These are phyloP conservation scores for Cryptosporidium sp. DNA, from an alignment of 169 alveolate species.

Conservation along the genomic window DNA sequence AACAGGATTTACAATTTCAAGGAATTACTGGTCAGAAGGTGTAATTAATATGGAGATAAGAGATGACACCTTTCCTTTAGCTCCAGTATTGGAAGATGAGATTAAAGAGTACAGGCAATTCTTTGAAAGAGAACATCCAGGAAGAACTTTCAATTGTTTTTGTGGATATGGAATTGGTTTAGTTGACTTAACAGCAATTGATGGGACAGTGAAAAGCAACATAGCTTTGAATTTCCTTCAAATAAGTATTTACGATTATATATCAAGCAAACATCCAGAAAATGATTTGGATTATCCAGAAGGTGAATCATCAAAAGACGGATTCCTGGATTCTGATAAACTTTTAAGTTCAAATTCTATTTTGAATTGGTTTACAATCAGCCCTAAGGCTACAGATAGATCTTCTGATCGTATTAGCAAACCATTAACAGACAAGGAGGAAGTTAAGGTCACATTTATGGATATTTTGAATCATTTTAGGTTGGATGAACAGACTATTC, in stretches of 20 bases:
- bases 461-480: conserved; percentile 43
- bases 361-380: conserved; percentile 61
- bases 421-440: background rate
- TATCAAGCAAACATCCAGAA: background rate
- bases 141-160: conserved; percentile 66
- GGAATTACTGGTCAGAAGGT: conserved; percentile 52
- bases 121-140: conserved; percentile 67
- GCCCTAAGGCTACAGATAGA: conserved; percentile 27
- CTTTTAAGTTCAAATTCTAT: conserved; percentile 31
- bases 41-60: conserved; percentile 26
- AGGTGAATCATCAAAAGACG: background rate
- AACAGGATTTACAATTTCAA: conserved; percentile 55
- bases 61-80: conserved; percentile 48
- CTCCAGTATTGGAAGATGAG: conserved; percentile 47
- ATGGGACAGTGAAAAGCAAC: conserved; percentile 17
- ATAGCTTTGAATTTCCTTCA: conserved; percentile 40
- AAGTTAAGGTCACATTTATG: background rate
- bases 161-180: conserved; percentile 32
- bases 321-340: conserved; percentile 5
- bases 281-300: background rate
- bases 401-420: background rate
- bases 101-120: conserved; percentile 17
- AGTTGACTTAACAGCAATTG: conserved; percentile 53
- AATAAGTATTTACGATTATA: conserved; percentile 55
- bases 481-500: conserved; percentile 21